phyloP scores from a whole-genome alignment of 179 eudicot species.

The Beta lomatogona region DNA sequence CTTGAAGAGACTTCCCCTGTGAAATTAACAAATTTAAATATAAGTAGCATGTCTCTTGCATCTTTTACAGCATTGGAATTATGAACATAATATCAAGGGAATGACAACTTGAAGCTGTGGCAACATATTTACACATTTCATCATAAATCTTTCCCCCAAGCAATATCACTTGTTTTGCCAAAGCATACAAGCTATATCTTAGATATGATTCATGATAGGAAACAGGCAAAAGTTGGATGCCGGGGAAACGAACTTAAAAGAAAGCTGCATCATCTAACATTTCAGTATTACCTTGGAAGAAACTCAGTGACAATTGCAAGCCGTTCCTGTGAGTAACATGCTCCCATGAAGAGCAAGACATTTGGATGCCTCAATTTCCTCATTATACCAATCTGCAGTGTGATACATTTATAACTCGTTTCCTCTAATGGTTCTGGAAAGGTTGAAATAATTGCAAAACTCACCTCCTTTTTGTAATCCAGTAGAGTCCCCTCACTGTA shows the following conservation, averaged over 20 bases:
- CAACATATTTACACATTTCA: background rate
- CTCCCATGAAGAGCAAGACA: constrained; percentile 83
- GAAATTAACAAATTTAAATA: constrained; percentile 9
- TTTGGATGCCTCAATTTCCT: constrained; percentile 78
- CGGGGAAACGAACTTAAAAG: background rate
- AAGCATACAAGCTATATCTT: background rate
- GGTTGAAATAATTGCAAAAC: background rate
- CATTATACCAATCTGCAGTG: constrained; percentile 66
- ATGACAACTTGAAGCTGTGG: background rate
- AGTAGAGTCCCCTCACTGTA: constrained; percentile 54
- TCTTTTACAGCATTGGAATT: background rate
- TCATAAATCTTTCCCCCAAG: background rate
- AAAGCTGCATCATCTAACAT: background rate
- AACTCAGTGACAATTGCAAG: constrained; percentile 79
- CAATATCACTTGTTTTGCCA: background rate
- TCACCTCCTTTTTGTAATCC: constrained; percentile 71
- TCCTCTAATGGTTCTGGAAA: background rate
- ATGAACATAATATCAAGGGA: background rate
- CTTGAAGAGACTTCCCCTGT: constrained; percentile 84
- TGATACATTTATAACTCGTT: background rate
- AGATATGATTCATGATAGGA: background rate
- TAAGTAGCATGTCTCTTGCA: constrained; percentile 15
- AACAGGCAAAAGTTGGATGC: background rate
- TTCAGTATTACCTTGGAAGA: constrained; percentile 57
- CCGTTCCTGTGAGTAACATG: constrained; percentile 64